Percentiles rank a stretch among this genome's conserved stretches.
Evolutionary conservation across 306 rosid genomes (phyloP).

Genomic region (Corylus avellana): DNA sequence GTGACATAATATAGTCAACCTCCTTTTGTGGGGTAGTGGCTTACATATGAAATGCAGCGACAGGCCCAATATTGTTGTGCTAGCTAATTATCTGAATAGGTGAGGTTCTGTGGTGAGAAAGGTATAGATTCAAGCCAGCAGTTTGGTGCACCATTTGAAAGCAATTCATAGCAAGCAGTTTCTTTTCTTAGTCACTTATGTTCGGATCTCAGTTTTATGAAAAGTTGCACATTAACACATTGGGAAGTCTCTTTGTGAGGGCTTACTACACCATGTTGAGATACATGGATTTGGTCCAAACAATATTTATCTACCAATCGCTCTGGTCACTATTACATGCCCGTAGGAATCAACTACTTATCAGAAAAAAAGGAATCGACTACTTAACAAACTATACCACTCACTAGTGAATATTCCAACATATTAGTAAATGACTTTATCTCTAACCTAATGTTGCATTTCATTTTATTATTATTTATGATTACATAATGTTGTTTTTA

Average conservation of each 20-base stretch:
- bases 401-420: background rate
- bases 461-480: background rate
- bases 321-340: background rate
- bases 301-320: background rate
- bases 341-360: too few relatives aligned
- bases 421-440: background rate
- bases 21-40: background rate
- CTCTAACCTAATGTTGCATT: background rate
- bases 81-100: background rate
- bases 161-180: background rate
- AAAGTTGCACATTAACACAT: background rate
- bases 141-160: background rate
- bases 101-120: background rate
- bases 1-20: background rate
- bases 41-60: constrained; percentile 17
- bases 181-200: background rate
- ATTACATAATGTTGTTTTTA: background rate
- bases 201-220: background rate
- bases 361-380: too few relatives aligned
- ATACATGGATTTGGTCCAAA: background rate
- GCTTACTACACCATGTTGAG: background rate
- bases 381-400: background rate
- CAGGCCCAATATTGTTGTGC: background rate
- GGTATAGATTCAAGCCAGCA: constrained; percentile 16
- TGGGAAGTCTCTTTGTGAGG: background rate